Evolutionary conservation across 1,284 basidiomycete genomes (phyloP), one percentile per base, ranked within the genome.

Genomic region (Fomitopsis schrenkii): DNA sequence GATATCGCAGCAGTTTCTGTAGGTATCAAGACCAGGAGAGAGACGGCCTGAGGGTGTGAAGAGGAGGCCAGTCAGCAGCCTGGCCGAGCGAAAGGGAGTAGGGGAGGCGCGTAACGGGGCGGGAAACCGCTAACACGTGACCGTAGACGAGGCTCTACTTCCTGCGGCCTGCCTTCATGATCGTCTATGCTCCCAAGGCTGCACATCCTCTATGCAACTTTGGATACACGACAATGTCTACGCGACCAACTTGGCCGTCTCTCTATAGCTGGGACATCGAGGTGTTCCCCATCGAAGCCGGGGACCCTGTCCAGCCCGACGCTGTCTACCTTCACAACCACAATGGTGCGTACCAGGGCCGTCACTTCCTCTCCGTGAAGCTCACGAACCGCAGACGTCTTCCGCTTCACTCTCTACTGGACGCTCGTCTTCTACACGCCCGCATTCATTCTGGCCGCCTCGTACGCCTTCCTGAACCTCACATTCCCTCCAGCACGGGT

Each of bases 381-480:
- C 42, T 35, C 35, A 50, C 40, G 38, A 14, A 7, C 36, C 54
- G 30, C 64, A 94, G 93, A 91, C 62, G 78, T 94, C 59, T 95
- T 93, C 77, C 80, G 79, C 33, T 95, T 93, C 76, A 95, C 91
- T 9, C 78, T 95, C 36, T 94, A 89, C 72, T 95, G 93, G 93
- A 91, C 85, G 1, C 74, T 95, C 35, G 79, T 91, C 58, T 86
- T 94, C 67, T 84, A 93, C 72, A 81, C 82, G 2, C 88, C 88
- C 1, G 76, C 88, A 52, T 94, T 91, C 71, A 70, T 90, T 48
- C 59, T 89, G 48, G 88, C 87, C 64, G 90, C 90, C 0, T 62
- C 76, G 2, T 87, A 89, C 66, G 91, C 91, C 2, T 89, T 89
- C 72, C 74, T 87, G 70, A 91, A 92, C 66, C 75, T 90, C 58